phyloP scores from a whole-genome alignment of 108 stramenopile species.

The Pseudonitzschia pungens region DNA sequence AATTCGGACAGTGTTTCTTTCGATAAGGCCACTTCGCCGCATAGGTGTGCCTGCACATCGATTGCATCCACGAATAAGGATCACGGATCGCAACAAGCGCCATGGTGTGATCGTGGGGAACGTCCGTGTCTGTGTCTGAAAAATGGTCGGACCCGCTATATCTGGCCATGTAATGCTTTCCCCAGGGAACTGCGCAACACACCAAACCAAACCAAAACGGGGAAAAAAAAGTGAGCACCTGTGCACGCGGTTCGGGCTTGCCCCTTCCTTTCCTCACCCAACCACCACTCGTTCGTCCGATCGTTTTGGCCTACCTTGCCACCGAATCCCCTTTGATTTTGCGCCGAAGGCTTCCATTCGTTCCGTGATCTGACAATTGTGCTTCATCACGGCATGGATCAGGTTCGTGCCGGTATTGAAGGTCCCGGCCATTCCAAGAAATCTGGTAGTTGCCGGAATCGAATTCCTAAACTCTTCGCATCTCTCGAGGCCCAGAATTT shows the following conservation, averaged over 20 bases:
- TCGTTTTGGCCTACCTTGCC: conserved; percentile 41
- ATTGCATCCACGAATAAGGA: conserved; percentile 83
- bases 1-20: conserved; percentile 54
- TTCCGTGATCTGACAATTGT: conserved; percentile 32
- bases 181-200: conserved; percentile 54
- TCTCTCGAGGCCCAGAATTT: conserved; percentile 29
- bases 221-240: background rate
- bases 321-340: conserved; percentile 44
- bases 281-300: too few species aligned
- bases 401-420: conserved; percentile 34
- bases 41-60: conserved; percentile 63
- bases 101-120: conserved; percentile 30
- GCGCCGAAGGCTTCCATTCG: conserved; percentile 28
- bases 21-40: conserved; percentile 38
- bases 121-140: conserved; percentile 20
- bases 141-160: conserved; percentile 1
- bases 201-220: background rate
- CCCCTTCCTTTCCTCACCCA: too few species aligned
- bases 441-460: conserved; percentile 5
- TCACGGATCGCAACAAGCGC: conserved; percentile 85
- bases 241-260: background rate
- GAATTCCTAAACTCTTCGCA: conserved; percentile 13
- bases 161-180: conserved; percentile 55
- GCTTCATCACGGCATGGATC: conserved; percentile 19
- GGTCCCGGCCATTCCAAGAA: conserved; percentile 27